These are phyloP conservation scores for Mycena latifolia DNA, from an alignment of 768 basidiomycete species.

Conservation along the genomic window DNA sequence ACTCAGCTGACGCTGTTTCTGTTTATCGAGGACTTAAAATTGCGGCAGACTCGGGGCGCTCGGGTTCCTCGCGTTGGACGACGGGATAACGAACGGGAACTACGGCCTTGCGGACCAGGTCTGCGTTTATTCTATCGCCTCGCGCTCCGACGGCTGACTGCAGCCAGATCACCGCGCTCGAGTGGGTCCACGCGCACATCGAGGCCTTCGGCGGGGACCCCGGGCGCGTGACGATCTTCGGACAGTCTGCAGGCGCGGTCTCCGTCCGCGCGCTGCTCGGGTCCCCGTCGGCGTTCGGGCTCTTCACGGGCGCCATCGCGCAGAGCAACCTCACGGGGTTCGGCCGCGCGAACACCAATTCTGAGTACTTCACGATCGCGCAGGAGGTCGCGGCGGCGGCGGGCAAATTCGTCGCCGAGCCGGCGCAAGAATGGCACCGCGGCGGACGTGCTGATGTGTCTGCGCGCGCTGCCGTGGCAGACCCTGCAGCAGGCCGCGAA, in stretches of 20 bases:
- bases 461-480: slow-evolving; percentile 48
- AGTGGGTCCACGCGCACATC: slow-evolving; percentile 65
- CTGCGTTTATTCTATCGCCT: slow-evolving; percentile 36
- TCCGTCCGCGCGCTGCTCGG: slow-evolving; percentile 55
- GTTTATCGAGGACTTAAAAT: background rate
- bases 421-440: slow-evolving; percentile 50
- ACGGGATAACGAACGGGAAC: slow-evolving; percentile 59
- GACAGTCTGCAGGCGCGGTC: slow-evolving; percentile 66
- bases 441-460: slow-evolving; percentile 51
- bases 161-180: slow-evolving; percentile 48
- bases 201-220: slow-evolving; percentile 71
- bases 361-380: slow-evolving; percentile 60
- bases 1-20: no score
- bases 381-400: slow-evolving; percentile 52
- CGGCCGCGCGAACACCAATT: slow-evolving; percentile 62
- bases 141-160: slow-evolving; percentile 34
- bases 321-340: slow-evolving; percentile 64
- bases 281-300: slow-evolving; percentile 49
- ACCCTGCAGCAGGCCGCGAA: slow-evolving; percentile 53
- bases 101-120: slow-evolving; percentile 61
- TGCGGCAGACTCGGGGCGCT: slow-evolving; percentile 49
- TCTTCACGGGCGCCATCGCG: slow-evolving; percentile 55
- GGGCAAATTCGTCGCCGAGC: slow-evolving; percentile 48
- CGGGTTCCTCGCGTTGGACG: slow-evolving; percentile 57
- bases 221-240: slow-evolving; percentile 62